Conservation (phyloP, 1,284 basidiomycete genomes). For the Polyporus tsugae region DNA sequence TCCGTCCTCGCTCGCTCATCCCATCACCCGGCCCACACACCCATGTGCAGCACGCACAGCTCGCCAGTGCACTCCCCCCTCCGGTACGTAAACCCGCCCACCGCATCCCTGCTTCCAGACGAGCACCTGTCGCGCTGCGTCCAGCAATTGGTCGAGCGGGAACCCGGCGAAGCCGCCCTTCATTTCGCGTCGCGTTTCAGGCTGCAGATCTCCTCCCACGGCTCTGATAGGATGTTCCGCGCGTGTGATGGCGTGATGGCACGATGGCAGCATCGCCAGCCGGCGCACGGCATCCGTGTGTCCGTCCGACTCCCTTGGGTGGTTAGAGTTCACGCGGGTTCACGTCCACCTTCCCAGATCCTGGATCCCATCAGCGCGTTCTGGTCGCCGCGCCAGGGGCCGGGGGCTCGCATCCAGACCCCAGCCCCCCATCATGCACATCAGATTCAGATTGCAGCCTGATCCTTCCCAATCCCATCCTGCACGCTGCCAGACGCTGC, state of each 20-base stretch:
- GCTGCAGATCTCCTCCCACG: constrained; percentile 6
- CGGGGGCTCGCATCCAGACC: not conserved
- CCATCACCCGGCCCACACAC: not conserved
- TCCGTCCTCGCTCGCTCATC: not conserved
- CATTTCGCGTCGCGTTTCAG: constrained; percentile 5
- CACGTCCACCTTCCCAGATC: not conserved
- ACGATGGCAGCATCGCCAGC: not conserved
- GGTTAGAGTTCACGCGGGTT: not conserved
- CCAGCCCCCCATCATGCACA: not conserved
- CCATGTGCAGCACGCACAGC: not conserved
- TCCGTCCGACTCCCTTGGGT: not conserved
- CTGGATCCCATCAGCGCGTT: not conserved
- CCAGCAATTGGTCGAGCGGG: not conserved
- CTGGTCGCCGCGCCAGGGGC: not conserved
- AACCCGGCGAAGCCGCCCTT: not conserved
- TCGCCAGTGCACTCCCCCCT: not conserved
- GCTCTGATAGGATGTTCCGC: constrained; percentile 1
- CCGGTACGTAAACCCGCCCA: not conserved
- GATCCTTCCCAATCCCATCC: not conserved
- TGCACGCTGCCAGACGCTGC: too few relatives aligned
- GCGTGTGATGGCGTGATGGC: not conserved
- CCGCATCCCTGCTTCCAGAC: not conserved
- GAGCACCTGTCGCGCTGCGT: not conserved
- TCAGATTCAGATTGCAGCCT: constrained; percentile 2
- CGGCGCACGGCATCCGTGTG: not conserved